Evolutionary conservation across 2,329 filamentous ascomycete species (phyloP).

Genomic region (Lecanicillium sp.): DNA sequence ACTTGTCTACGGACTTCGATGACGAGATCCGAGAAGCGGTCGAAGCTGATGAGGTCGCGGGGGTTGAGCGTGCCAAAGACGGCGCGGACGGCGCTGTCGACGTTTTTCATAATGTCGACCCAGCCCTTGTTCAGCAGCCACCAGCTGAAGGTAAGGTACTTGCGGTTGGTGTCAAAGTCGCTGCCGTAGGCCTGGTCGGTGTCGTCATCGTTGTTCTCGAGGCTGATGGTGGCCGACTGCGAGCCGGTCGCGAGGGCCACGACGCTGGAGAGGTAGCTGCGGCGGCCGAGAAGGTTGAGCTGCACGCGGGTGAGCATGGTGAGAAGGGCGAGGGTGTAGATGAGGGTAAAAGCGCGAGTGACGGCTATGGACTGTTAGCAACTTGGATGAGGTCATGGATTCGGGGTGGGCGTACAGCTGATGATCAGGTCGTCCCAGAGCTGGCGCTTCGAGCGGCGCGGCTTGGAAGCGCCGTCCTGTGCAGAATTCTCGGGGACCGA

Average conservation of each 20-base stretch:
- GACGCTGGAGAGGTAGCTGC: slow-evolving; percentile 93
- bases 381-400: not conserved
- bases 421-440: slow-evolving; percentile 98
- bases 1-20: slow-evolving; percentile 78
- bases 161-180: slow-evolving; percentile 93
- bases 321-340: slow-evolving; percentile 86
- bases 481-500: slow-evolving; percentile 23
- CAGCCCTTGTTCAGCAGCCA: slow-evolving; percentile 92
- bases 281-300: slow-evolving; percentile 89
- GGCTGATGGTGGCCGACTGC: slow-evolving; percentile 69
- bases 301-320: slow-evolving; percentile 91
- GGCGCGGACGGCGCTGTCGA: slow-evolving; percentile 79
- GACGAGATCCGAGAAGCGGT: slow-evolving; percentile 72
- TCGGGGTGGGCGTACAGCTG: slow-evolving; percentile 58
- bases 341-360: slow-evolving; percentile 80
- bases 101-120: slow-evolving; percentile 72
- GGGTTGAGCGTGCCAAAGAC: slow-evolving; percentile 87
- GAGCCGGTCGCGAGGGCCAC: slow-evolving; percentile 79
- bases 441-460: slow-evolving; percentile 76
- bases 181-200: slow-evolving; percentile 77
- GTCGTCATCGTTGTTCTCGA: slow-evolving; percentile 92
- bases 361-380: slow-evolving; percentile 54
- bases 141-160: slow-evolving; percentile 96
- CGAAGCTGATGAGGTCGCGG: slow-evolving; percentile 78
- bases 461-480: slow-evolving; percentile 42